Percentiles rank a stretch among this genome's conserved stretches.
Conservation (phyloP, 495 filamentous ascomycete genomes). For the Neurospora sp. region DNA sequence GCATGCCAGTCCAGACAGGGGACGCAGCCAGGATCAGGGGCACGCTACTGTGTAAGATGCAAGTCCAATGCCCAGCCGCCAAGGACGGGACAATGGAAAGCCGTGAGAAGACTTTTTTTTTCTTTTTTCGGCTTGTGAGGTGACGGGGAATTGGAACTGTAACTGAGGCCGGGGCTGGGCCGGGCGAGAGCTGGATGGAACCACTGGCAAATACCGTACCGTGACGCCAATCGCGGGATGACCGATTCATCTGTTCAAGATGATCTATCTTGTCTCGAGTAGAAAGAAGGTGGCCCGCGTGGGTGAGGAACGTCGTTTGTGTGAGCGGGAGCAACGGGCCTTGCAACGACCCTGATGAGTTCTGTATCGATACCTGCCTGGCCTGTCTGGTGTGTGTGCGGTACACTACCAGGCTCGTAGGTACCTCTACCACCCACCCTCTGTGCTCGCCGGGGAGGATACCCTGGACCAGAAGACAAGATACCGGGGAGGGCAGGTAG, state of each 20-base stretch:
- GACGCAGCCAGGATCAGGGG: constrained; percentile 11
- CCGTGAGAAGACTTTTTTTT: constrained; percentile 10
- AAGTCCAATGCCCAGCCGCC: constrained; percentile 7
- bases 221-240: constrained; percentile 1
- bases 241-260: not conserved
- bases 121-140: not conserved
- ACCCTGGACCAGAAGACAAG: not conserved
- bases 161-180: not conserved
- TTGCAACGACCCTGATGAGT: not conserved
- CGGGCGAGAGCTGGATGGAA: not conserved
- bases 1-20: constrained; percentile 21
- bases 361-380: not conserved
- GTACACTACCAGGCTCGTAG: not conserved
- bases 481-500: not conserved
- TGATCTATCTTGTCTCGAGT: not conserved
- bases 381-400: not conserved
- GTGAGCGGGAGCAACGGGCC: not conserved
- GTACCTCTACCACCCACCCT: not conserved
- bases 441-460: not conserved
- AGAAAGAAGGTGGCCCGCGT: not conserved
- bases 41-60: not conserved
- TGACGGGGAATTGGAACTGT: not conserved
- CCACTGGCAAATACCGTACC: not conserved
- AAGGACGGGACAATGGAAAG: constrained; percentile 15
- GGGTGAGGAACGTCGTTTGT: not conserved